Conservation (phyloP, 495 filamentous ascomycete genomes). For the Talaromyces ruber region DNA sequence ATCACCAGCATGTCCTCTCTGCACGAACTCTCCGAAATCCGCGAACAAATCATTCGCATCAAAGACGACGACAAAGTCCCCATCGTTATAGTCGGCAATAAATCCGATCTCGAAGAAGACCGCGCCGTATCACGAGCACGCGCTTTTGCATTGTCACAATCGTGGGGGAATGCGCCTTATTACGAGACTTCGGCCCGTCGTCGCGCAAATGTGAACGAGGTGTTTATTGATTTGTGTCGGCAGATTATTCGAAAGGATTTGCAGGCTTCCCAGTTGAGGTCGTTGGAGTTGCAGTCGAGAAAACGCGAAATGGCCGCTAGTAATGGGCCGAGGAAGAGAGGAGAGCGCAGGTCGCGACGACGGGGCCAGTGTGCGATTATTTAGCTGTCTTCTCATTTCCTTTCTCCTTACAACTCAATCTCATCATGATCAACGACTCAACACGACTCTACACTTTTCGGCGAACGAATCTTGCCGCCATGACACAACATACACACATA, state of each 20-base stretch:
- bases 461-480: neutral
- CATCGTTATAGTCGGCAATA: conserved; percentile 96
- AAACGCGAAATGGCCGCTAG: conserved; percentile 25
- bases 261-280: conserved; percentile 33
- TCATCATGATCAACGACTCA: neutral
- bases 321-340: conserved; percentile 21
- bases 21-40: conserved; percentile 76
- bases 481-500: neutral
- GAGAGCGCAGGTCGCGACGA: conserved; percentile 21
- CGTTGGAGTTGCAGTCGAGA: conserved; percentile 24
- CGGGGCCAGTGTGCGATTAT: conserved; percentile 36
- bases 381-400: conserved; percentile 12
- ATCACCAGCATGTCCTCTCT: conserved; percentile 85
- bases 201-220: conserved; percentile 86
- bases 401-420: neutral
- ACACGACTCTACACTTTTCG: neutral
- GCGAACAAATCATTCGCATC: conserved; percentile 94
- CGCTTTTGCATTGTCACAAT: conserved; percentile 79
- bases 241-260: conserved; percentile 79
- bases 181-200: conserved; percentile 89
- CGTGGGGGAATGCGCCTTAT: conserved; percentile 86
- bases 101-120: conserved; percentile 90
- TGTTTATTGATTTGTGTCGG: conserved; percentile 85
- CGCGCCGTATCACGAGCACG: conserved; percentile 72
- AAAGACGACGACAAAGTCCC: conserved; percentile 90